Evolutionary conservation across 139 green algal species (phyloP).

Genomic region (Ettlia oleoabundans): DNA sequence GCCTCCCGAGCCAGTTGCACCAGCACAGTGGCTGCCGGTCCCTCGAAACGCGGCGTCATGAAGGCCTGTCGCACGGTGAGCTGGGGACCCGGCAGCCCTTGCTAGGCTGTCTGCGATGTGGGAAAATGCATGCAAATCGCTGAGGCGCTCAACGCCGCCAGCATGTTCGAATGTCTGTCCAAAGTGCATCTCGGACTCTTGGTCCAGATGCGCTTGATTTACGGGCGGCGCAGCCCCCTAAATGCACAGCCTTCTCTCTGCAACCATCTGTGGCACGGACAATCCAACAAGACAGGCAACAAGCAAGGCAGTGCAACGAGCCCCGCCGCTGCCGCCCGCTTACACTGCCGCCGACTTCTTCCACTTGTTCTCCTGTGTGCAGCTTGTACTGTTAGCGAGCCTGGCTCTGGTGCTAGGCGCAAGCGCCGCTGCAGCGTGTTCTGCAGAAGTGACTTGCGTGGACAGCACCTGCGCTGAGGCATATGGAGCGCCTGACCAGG

Average conservation of each 20-base stretch:
- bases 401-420: neutral
- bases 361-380: neutral
- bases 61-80: neutral
- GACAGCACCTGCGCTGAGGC: neutral
- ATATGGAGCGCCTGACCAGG: neutral
- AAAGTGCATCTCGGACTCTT: too few relatives aligned
- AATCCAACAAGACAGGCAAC: too few relatives aligned
- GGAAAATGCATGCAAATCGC: too few relatives aligned
- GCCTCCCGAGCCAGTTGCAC: neutral
- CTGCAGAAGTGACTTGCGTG: neutral
- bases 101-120: too few relatives aligned
- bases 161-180: neutral
- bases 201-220: too few relatives aligned
- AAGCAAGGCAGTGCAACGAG: too few relatives aligned
- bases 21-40: neutral
- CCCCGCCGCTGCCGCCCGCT: neutral
- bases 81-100: too few relatives aligned
- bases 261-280: too few relatives aligned
- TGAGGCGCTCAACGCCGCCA: neutral
- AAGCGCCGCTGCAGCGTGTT: neutral
- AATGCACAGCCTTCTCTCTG: too few relatives aligned
- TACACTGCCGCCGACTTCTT: neutral
- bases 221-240: too few relatives aligned
- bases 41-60: neutral
- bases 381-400: conserved; percentile 10